phyloP scores from a whole-genome alignment of 176 grass and related monocot species.

The Lolium rigidum region DNA sequence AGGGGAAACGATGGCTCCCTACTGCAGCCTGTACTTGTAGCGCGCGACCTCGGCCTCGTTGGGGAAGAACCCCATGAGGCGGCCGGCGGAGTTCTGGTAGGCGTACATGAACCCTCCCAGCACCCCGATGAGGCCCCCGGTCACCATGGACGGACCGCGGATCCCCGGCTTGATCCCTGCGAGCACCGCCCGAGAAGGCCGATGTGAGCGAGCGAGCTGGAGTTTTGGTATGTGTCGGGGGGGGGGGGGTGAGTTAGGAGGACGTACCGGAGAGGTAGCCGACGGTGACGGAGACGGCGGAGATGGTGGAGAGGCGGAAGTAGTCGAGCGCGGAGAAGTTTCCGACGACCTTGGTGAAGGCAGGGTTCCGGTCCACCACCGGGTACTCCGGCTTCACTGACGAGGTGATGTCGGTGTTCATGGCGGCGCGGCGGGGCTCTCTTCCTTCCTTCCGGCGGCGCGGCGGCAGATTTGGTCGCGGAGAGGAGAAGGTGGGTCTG shows the following conservation, averaged over 20 bases:
- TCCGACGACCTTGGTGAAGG: constrained; percentile 90
- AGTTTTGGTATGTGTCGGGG: not conserved
- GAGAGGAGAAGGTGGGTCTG: constrained; percentile 23
- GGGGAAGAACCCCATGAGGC: constrained; percentile 97
- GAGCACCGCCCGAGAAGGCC: not conserved
- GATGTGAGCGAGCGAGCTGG: not conserved
- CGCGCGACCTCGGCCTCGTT: constrained; percentile 81
- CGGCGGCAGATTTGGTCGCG: constrained; percentile 45
- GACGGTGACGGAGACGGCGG: constrained; percentile 89
- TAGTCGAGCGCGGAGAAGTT: constrained; percentile 95
- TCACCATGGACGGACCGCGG: constrained; percentile 97
- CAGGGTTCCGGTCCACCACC: constrained; percentile 88
- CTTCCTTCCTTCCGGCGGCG: constrained; percentile 15
- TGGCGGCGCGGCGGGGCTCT: constrained; percentile 21
- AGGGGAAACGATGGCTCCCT: not conserved
- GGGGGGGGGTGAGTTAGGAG: not conserved
- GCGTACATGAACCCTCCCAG: constrained; percentile 99
- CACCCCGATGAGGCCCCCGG: constrained; percentile 83
- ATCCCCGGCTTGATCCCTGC: constrained; percentile 96
- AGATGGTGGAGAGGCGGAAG: constrained; percentile 94
- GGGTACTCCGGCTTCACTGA: constrained; percentile 94
- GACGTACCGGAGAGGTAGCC: constrained; percentile 85
- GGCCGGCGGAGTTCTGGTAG: constrained; percentile 93
- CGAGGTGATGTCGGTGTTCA: constrained; percentile 97
- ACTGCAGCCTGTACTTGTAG: constrained; percentile 66